Evolutionary conservation across 768 basidiomycete genomes (phyloP).

Genomic region (Royoungia palumana): DNA sequence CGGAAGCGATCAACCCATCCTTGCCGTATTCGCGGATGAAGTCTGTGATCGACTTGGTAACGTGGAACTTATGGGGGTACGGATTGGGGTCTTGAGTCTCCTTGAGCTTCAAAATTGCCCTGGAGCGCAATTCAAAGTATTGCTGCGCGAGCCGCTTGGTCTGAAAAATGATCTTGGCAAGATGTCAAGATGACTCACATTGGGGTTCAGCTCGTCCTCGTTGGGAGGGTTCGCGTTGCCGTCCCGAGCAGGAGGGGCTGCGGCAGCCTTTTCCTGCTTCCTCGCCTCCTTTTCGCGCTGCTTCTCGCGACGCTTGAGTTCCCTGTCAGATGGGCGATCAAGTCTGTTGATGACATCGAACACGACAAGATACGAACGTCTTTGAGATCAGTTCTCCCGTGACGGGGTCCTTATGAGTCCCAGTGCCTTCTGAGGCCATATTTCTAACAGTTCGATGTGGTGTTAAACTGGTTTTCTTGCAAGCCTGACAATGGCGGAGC

Average conservation of each 20-base stretch:
- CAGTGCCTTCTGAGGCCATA: constrained; percentile 39
- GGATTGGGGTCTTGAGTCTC: constrained; percentile 85
- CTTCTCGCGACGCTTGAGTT: constrained; percentile 92
- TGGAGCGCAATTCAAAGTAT: constrained; percentile 93
- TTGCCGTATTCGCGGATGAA: constrained; percentile 73
- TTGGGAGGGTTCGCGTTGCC: constrained; percentile 42
- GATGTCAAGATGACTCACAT: constrained; percentile 51
- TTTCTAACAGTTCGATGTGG: constrained; percentile 12
- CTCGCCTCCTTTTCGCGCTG: constrained; percentile 67
- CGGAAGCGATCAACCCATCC: constrained; percentile 67
- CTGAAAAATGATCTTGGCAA: background rate
- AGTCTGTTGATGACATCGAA: constrained; percentile 11
- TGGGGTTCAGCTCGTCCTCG: constrained; percentile 88
- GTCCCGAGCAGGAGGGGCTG: constrained; percentile 37
- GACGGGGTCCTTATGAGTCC: constrained; percentile 67
- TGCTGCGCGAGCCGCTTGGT: constrained; percentile 49
- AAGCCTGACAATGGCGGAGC: constrained; percentile 6
- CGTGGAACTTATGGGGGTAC: constrained; percentile 99
- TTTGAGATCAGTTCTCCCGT: constrained; percentile 98
- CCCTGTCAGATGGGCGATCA: constrained; percentile 48
- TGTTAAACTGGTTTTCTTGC: background rate
- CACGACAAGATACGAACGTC: constrained; percentile 52
- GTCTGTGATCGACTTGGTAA: constrained; percentile 65
- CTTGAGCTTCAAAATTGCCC: constrained; percentile 83
- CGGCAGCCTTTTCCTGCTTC: constrained; percentile 72